Evolutionary conservation across 768 basidiomycete species (phyloP).

Genomic region (Leccinellum luteum): DNA sequence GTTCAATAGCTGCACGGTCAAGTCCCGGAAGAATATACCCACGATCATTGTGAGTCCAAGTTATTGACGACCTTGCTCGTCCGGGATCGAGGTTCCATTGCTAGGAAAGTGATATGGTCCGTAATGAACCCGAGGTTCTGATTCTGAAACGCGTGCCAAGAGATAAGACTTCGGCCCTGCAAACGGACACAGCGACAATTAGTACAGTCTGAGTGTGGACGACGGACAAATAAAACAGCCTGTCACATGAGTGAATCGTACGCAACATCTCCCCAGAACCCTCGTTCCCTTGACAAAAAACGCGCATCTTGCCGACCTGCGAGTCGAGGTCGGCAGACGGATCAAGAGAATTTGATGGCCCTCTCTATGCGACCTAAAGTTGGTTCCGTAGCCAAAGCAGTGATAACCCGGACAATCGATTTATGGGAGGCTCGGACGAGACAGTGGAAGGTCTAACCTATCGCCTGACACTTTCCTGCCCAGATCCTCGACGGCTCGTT

Average conservation of each 20-base stretch:
- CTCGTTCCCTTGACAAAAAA: not conserved
- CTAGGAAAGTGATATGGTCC: not conserved
- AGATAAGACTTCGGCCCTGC: not conserved
- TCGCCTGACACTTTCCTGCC: constrained; percentile 50
- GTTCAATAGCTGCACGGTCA: no score
- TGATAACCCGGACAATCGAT: not conserved
- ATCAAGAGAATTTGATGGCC: not conserved
- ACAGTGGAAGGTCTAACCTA: constrained; percentile 20
- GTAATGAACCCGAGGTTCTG: not conserved
- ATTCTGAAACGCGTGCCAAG: not conserved
- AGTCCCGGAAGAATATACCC: no score
- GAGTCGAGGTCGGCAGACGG: not conserved
- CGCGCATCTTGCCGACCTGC: not conserved
- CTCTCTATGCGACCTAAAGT: not conserved
- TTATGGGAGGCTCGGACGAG: not conserved
- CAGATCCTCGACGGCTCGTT: constrained; percentile 49
- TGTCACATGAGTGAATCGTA: not conserved
- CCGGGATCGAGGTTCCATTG: not conserved
- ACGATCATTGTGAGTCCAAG: not conserved
- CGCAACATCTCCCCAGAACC: not conserved
- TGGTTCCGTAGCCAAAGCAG: not conserved
- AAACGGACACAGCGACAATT: not conserved
- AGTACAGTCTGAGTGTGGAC: not conserved
- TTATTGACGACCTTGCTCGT: not conserved
- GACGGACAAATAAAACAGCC: not conserved